Percentiles rank a stretch among this genome's conserved stretches.
These are phyloP conservation scores for Pythium biforme DNA, from an alignment of 352 stramenopile genomes.

Conservation along the genomic window DNA sequence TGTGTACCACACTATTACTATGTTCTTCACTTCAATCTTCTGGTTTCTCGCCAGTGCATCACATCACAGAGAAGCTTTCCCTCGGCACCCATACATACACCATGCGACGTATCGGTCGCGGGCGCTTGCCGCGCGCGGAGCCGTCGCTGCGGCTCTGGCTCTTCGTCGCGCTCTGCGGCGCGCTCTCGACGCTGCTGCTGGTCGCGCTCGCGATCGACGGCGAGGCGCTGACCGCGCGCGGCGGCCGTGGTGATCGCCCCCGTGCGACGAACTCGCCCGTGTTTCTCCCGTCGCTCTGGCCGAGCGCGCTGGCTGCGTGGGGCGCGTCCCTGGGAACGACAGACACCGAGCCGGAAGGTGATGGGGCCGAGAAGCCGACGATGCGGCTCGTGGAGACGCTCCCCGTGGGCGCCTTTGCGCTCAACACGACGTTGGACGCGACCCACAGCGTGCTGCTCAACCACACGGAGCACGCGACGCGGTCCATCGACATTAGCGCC, in stretches of 20 bases:
- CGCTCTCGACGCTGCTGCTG: slow-evolving; percentile 18
- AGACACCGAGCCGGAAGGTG: neutral
- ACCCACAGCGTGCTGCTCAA: slow-evolving; percentile 52
- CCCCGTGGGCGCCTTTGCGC: slow-evolving; percentile 56
- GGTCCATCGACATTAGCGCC: slow-evolving; percentile 68
- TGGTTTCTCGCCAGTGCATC: too few relatives aligned
- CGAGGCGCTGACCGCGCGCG: too few relatives aligned
- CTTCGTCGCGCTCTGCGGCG: slow-evolving; percentile 16
- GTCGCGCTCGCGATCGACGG: slow-evolving; percentile 19
- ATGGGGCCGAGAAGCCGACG: neutral
- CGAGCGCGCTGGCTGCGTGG: neutral
- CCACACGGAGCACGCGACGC: slow-evolving; percentile 39
- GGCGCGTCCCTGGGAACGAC: neutral
- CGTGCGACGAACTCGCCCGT: slow-evolving; percentile 9
- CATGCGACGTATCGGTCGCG: neutral
- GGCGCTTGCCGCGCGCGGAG: slow-evolving; percentile 12
- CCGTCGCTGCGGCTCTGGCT: slow-evolving; percentile 22
- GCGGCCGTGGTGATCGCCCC: too few relatives aligned
- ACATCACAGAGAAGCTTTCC: neutral
- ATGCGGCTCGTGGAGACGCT: slow-evolving; percentile 64
- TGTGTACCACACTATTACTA: neutral
- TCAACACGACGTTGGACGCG: slow-evolving; percentile 34
- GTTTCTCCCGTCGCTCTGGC: slow-evolving; percentile 13
- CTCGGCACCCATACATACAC: neutral
- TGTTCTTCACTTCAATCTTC: slow-evolving; percentile 1